Base-by-base conservation (phyloP, 1,139 yeast genomes). In the Suhomyces chickasaworum region DNA sequence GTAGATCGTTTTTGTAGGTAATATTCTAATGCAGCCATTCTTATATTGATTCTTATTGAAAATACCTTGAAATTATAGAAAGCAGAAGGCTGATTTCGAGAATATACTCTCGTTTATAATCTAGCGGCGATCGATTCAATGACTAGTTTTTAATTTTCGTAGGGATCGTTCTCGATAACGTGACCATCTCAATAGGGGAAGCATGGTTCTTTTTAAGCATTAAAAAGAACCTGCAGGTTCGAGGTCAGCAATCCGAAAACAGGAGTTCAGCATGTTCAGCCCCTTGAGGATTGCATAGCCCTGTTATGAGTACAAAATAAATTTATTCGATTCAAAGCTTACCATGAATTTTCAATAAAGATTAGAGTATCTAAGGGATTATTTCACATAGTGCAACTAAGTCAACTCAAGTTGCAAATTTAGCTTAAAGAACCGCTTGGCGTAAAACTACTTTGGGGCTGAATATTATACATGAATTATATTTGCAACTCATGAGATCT, bases 1-100 rank as follows among this genome's bases (percentile, higher is more conserved):
- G 21, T 31, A 12, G 31, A 34, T 15, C 46, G 34, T 15, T 33
- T 36, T 10, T 42, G 31, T 3, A 35, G 15, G 15, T 35, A 16
- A n/a, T 17, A 8, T 5, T 13, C 20, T 10, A 40, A 2, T 7
- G 25, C 7, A 17, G 38, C 34, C 38, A 40, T 27, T 7, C 13
- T 16, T 17, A 23, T 17, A 18, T 13, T 30, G 30, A 9, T 20
- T 7, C 7, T 17, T 12, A 18, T 17, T 16, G 17, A 32, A 13
- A 13, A 15, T 7, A 29, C 32, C 29, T 25, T 3, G 17, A 13
- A 13, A 29, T 29, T 3, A 2, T 2, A 29, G 13, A 8, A 13
- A 5, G 9, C 6, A 29, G 7, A 7, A 9, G 32, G 17, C 16
- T 29, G 7, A 13, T 13, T 7, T 29, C 10, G 17, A 29, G 10